Conservation (phyloP, 805 yeast species). For the Barnettozyma vustinii region DNA sequence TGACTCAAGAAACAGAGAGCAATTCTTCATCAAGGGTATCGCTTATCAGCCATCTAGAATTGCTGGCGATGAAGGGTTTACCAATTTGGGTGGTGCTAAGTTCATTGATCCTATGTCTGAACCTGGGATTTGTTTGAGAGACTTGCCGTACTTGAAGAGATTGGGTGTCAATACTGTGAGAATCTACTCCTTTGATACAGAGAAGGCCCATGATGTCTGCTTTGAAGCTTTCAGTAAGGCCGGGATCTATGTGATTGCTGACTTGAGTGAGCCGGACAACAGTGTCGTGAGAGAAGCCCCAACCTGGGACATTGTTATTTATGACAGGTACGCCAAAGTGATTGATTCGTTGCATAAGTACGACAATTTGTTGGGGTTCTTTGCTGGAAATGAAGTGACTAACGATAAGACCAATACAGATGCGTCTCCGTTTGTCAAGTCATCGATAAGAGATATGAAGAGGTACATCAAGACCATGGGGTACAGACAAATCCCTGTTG, state of each 20-base stretch:
- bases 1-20: constrained; percentile 63
- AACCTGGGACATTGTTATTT: constrained; percentile 66
- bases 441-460: constrained; percentile 89
- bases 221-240: constrained; percentile 72
- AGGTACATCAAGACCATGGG: constrained; percentile 58
- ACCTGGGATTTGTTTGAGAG: constrained; percentile 65
- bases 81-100: constrained; percentile 21
- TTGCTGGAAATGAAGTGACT: constrained; percentile 96
- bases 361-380: constrained; percentile 83
- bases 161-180: constrained; percentile 75
- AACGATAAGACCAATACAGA: constrained; percentile 78
- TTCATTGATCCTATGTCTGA: constrained; percentile 77
- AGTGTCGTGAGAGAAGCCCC: constrained; percentile 80
- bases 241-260: constrained; percentile 89
- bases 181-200: constrained; percentile 80
- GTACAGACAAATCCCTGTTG: constrained; percentile 84
- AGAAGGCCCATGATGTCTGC: constrained; percentile 67
- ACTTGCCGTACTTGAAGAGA: constrained; percentile 66
- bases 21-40: constrained; percentile 82
- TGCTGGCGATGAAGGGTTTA: constrained; percentile 31
- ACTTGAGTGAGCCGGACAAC: constrained; percentile 76
- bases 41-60: constrained; percentile 70
- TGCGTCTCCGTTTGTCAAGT: constrained; percentile 92
- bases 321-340: constrained; percentile 73
- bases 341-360: constrained; percentile 76